A percentile compares a stretch with the other conserved stretches of the same genome.
Evolutionary conservation across 306 rosid species (phyloP).

Genomic region (Trifolium pratense): DNA sequence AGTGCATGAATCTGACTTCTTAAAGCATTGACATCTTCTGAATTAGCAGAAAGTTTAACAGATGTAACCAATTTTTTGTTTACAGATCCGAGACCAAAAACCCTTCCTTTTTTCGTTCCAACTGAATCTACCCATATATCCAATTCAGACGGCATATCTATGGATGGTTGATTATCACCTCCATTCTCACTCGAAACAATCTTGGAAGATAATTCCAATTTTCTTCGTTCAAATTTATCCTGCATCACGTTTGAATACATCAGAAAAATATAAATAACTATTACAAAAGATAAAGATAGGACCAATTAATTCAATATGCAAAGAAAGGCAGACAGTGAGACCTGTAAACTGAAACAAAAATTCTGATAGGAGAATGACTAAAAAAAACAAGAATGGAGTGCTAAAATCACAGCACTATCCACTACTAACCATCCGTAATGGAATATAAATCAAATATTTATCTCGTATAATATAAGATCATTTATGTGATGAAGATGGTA

Average conservation of each 20-base stretch:
- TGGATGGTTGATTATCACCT: not conserved
- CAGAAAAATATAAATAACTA: not conserved
- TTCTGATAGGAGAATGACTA: no score
- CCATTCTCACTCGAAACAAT: not conserved
- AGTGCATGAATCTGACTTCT: slow-evolving; percentile 2
- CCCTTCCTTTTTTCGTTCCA: not conserved
- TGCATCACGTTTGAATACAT: slow-evolving; percentile 13
- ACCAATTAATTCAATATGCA: not conserved
- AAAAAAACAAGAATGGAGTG: not conserved
- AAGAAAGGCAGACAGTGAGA: not conserved
- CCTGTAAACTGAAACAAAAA: no score
- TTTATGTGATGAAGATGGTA: not conserved
- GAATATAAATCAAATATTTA: not conserved
- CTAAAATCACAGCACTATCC: not conserved
- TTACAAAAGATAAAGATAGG: not conserved
- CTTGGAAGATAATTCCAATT: not conserved
- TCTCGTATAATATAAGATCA: not conserved
- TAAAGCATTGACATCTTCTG: not conserved
- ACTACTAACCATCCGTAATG: not conserved
- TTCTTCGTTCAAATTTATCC: slow-evolving; percentile 9
- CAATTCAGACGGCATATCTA: not conserved
- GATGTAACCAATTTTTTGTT: not conserved
- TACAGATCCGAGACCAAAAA: not conserved
- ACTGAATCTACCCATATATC: not conserved
- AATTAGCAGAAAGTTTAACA: not conserved